These are phyloP conservation scores for Moelleriella libera DNA, from an alignment of 2,329 filamentous ascomycete species.

Conservation along the genomic window DNA sequence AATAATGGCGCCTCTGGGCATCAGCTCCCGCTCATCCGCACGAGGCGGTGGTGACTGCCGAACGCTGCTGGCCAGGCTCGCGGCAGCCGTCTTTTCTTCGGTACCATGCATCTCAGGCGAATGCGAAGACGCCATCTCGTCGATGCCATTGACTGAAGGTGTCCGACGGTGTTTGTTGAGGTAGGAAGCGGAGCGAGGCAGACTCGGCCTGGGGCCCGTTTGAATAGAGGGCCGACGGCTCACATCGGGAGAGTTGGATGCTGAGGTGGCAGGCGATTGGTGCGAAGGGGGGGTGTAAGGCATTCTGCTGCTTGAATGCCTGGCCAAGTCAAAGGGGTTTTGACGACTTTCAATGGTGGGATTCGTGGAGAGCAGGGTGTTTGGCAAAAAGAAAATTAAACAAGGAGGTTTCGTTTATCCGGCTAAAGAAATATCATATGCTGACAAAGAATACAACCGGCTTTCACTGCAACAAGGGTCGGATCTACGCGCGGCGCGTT, in stretches of 20 bases:
- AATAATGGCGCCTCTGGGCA: constrained; percentile 73
- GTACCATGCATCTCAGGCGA: constrained; percentile 13
- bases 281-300: constrained; percentile 76
- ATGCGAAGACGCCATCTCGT: constrained; percentile 18
- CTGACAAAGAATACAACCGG: neutral
- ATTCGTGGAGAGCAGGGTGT: too few relatives aligned
- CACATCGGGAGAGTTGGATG: constrained; percentile 37
- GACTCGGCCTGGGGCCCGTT: constrained; percentile 31
- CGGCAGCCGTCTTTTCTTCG: constrained; percentile 16
- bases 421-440: too few relatives aligned
- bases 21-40: constrained; percentile 48
- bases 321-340: too few relatives aligned
- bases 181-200: constrained; percentile 53
- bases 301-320: constrained; percentile 39
- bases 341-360: too few relatives aligned
- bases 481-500: too few relatives aligned
- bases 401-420: too few relatives aligned
- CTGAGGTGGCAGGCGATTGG: constrained; percentile 46
- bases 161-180: constrained; percentile 49
- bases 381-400: too few relatives aligned
- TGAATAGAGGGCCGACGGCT: constrained; percentile 47
- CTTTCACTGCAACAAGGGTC: too few relatives aligned
- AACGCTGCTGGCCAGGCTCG: constrained; percentile 39
- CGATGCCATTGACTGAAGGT: constrained; percentile 25
- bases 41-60: constrained; percentile 76